Evolutionary conservation across 2,329 filamentous ascomycete genomes (phyloP).

Genomic region (Exophiala spinifera): DNA sequence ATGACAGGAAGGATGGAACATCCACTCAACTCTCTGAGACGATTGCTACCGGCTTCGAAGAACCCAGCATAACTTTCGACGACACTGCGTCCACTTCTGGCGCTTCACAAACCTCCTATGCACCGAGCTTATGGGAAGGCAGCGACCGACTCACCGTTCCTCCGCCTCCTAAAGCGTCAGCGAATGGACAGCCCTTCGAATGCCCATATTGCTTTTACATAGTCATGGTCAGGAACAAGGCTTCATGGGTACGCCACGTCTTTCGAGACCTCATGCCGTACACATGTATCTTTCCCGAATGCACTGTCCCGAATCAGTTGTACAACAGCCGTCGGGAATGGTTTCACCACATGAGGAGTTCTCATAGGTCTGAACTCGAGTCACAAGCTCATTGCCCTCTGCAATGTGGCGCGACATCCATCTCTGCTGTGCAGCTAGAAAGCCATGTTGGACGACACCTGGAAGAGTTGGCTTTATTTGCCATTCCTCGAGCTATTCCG

Average conservation of each 20-base stretch:
- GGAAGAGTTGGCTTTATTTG: conserved; percentile 1
- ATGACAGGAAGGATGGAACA: not conserved
- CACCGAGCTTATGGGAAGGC: not conserved
- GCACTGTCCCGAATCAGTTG: not conserved
- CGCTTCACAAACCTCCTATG: not conserved
- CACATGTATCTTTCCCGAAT: not conserved
- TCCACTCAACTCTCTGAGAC: conserved; percentile 1
- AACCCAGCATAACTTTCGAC: conserved; percentile 9
- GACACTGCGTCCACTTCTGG: not conserved
- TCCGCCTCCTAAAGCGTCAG: not conserved
- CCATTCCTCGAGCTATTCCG: not conserved
- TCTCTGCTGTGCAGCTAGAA: not conserved
- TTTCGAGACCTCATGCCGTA: not conserved
- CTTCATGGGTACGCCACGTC: not conserved
- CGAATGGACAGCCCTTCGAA: not conserved
- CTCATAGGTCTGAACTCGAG: not conserved
- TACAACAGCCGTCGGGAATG: not conserved
- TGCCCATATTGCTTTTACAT: not conserved
- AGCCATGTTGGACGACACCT: not conserved
- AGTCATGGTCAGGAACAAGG: not conserved
- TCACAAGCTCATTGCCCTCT: not conserved
- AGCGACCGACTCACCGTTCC: not conserved
- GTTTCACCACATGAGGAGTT: not conserved
- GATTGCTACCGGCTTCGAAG: not conserved
- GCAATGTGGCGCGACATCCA: not conserved